A percentile compares a stretch with the other conserved stretches of the same genome.
Evolutionary conservation across 768 basidiomycete species (phyloP).

Genomic region (Mycena galopus): DNA sequence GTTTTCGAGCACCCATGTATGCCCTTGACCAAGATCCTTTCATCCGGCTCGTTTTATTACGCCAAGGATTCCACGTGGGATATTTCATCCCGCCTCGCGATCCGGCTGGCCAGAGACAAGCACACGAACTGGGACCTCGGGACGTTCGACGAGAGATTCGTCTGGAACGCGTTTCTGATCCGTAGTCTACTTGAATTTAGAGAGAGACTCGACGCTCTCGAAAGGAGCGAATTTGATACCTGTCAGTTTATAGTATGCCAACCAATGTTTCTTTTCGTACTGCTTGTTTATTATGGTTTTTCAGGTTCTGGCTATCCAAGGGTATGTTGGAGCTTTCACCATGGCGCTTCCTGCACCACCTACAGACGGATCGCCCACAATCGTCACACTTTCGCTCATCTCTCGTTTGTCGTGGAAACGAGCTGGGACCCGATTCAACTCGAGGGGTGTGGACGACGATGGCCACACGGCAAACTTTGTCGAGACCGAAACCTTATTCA

Average conservation of each 20-base stretch:
- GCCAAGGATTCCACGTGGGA: slow-evolving; percentile 89
- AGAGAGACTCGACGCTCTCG: slow-evolving; percentile 75
- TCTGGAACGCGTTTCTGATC: slow-evolving; percentile 96
- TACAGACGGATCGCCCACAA: slow-evolving; percentile 75
- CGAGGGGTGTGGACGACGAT: slow-evolving; percentile 95
- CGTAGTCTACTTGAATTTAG: slow-evolving; percentile 91
- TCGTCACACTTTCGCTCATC: slow-evolving; percentile 85
- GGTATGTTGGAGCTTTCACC: slow-evolving; percentile 87
- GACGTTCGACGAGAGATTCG: slow-evolving; percentile 86
- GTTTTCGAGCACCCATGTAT: slow-evolving; percentile 92
- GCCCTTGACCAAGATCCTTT: slow-evolving; percentile 90
- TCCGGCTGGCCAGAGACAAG: slow-evolving; percentile 70
- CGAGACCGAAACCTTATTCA: slow-evolving; percentile 95
- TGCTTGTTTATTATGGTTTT: slow-evolving; percentile 10
- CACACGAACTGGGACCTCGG: slow-evolving; percentile 60
- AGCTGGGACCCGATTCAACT: slow-evolving; percentile 97
- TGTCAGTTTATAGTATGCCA: slow-evolving; percentile 86
- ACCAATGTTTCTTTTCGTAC: slow-evolving; percentile 21
- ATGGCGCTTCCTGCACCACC: slow-evolving; percentile 84
- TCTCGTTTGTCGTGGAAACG: slow-evolving; percentile 94
- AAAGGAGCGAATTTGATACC: slow-evolving; percentile 81
- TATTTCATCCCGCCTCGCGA: slow-evolving; percentile 84
- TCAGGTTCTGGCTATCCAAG: slow-evolving; percentile 93
- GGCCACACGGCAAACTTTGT: slow-evolving; percentile 97
- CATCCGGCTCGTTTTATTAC: slow-evolving; percentile 95